These are phyloP conservation scores for Heliosperma pusillum DNA, from an alignment of 148 eudicot genomes.

Conservation along the genomic window DNA sequence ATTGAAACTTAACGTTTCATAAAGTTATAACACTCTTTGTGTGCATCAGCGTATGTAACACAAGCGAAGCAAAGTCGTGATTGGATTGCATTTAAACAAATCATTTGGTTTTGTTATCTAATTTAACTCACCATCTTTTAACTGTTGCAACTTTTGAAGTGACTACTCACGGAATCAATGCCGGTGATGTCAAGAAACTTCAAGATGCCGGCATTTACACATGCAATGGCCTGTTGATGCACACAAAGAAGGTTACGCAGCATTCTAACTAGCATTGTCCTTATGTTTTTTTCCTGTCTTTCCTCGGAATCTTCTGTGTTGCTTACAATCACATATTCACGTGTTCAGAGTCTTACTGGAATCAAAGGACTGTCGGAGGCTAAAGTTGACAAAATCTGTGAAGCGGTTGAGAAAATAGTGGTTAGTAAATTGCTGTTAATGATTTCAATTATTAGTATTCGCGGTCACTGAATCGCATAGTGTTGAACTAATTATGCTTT, in stretches of 20 bases:
- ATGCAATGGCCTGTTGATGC: conserved; percentile 98
- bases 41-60: too few relatives aligned
- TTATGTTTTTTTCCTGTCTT: background rate
- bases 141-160: conserved; percentile 31
- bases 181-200: conserved; percentile 93
- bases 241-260: conserved; percentile 78
- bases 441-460: background rate
- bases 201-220: conserved; percentile 96
- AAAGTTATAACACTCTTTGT: background rate
- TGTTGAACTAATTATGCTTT: background rate
- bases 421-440: conserved; percentile 31
- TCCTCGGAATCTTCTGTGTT: background rate
- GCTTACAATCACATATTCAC: background rate
- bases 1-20: background rate
- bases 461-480: background rate
- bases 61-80: too few relatives aligned
- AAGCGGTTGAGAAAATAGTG: conserved; percentile 96
- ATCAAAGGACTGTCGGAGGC: conserved; percentile 97
- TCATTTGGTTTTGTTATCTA: background rate
- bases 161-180: conserved; percentile 85
- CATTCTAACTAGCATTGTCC: background rate
- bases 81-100: background rate
- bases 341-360: conserved; percentile 67
- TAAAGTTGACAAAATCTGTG: conserved; percentile 97
- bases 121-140: background rate